Evolutionary conservation across 2,329 filamentous ascomycete species (phyloP).

Genomic region (Fusarium longipes): DNA sequence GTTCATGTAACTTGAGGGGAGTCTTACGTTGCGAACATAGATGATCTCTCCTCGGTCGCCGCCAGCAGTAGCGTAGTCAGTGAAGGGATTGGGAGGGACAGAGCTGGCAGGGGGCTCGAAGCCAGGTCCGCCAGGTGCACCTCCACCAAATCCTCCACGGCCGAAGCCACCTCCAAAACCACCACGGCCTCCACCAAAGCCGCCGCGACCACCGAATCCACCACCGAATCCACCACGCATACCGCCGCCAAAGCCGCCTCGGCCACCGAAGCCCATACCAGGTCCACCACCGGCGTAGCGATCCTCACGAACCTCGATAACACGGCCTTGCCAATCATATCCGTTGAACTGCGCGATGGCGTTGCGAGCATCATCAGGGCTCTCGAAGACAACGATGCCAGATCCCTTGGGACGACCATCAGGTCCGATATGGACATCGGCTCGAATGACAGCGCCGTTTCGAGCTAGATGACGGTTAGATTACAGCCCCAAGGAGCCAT

Average conservation of each 20-base stretch:
- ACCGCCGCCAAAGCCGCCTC: slow-evolving; percentile 69
- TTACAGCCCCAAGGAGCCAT: background rate
- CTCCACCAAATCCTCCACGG: slow-evolving; percentile 60
- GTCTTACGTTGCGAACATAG: slow-evolving; percentile 94
- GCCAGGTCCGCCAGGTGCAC: slow-evolving; percentile 49
- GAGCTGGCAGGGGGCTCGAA: slow-evolving; percentile 63
- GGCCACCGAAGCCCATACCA: slow-evolving; percentile 64
- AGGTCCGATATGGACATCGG: slow-evolving; percentile 91
- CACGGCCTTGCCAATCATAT: slow-evolving; percentile 96
- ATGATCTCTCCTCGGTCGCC: slow-evolving; percentile 86
- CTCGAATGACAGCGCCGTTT: slow-evolving; percentile 86
- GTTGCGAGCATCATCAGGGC: slow-evolving; percentile 91
- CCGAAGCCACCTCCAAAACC: slow-evolving; percentile 59
- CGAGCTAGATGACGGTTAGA: slow-evolving; percentile 54
- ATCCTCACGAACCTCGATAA: slow-evolving; percentile 95
- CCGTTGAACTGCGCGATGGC: slow-evolving; percentile 98
- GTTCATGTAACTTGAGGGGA: background rate
- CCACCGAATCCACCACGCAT: slow-evolving; percentile 70
- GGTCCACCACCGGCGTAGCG: slow-evolving; percentile 80
- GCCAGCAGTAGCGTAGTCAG: slow-evolving; percentile 88
- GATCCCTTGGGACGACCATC: slow-evolving; percentile 96
- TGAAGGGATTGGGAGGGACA: slow-evolving; percentile 86
- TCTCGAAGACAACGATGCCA: slow-evolving; percentile 96
- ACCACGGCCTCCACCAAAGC: slow-evolving; percentile 58
- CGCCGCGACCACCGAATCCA: slow-evolving; percentile 62